Conservation (phyloP, 805 yeast species). For the Kodamaea sagamina region DNA sequence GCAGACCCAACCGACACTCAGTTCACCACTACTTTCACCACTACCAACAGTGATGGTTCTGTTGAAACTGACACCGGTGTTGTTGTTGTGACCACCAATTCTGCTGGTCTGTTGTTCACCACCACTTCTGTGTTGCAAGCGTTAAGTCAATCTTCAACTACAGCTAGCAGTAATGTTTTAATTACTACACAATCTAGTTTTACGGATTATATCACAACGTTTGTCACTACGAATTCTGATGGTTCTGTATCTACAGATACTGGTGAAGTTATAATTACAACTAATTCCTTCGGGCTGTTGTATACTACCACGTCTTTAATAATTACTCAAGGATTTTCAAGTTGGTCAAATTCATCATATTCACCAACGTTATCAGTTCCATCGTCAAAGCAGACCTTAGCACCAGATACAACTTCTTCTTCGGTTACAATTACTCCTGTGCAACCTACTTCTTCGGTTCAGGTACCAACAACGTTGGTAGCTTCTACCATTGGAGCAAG, state of each 20-base stretch:
- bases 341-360: not conserved
- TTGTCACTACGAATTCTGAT: constrained; percentile 23
- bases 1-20: no score
- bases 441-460: no score
- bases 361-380: not conserved
- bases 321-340: not conserved
- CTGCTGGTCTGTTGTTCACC: constrained; percentile 18
- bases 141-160: no score
- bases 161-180: no score
- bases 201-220: constrained; percentile 21
- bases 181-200: constrained; percentile 6
- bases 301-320: constrained; percentile 18
- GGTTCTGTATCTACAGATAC: constrained; percentile 14
- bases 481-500: no score
- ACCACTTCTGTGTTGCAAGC: constrained; percentile 13
- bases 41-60: constrained; percentile 9
- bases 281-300: constrained; percentile 19
- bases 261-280: constrained; percentile 20
- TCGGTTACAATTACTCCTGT: no score
- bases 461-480: no score
- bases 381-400: not conserved
- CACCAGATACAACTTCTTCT: no score
- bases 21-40: not conserved
- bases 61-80: constrained; percentile 6
- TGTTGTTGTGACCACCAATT: constrained; percentile 18